Conservation (phyloP, 306 rosid species). For the Senna siamea region DNA sequence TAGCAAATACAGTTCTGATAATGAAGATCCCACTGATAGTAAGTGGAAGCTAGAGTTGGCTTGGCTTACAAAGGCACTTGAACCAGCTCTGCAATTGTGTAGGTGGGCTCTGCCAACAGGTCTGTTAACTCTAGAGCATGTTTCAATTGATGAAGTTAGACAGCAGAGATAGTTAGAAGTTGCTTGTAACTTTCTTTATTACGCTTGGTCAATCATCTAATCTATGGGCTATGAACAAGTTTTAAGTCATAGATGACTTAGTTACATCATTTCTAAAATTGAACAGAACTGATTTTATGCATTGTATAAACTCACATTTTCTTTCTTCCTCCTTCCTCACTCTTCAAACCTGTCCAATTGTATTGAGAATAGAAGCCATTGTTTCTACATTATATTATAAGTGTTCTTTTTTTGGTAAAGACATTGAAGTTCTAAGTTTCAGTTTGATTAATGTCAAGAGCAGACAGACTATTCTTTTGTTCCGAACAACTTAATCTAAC, state of each 20-base stretch:
- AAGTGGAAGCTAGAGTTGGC: constrained; percentile 78
- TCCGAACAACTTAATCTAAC: constrained; percentile 3
- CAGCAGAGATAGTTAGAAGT: constrained; percentile 22
- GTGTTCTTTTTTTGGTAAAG: no score
- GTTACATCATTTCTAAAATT: background rate
- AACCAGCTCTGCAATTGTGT: constrained; percentile 87
- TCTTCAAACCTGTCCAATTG: background rate
- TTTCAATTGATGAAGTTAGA: constrained; percentile 39
- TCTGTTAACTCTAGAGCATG: constrained; percentile 49
- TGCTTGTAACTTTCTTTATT: constrained; percentile 27
- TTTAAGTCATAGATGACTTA: constrained; percentile 14
- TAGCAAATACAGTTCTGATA: constrained; percentile 51
- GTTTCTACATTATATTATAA: background rate
- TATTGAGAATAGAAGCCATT: background rate
- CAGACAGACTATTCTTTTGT: constrained; percentile 4
- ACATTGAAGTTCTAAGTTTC: background rate
- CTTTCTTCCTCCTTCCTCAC: background rate
- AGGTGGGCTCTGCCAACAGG: constrained; percentile 92
- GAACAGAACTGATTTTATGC: background rate
- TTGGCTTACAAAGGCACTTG: constrained; percentile 88
- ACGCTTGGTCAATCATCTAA: background rate
- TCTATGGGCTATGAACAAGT: constrained; percentile 17
- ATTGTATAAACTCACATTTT: background rate
- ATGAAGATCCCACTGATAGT: constrained; percentile 59
- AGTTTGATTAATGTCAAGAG: background rate